Conservation (phyloP, 495 filamentous ascomycete species). For the Corynascus novoguineensis region DNA sequence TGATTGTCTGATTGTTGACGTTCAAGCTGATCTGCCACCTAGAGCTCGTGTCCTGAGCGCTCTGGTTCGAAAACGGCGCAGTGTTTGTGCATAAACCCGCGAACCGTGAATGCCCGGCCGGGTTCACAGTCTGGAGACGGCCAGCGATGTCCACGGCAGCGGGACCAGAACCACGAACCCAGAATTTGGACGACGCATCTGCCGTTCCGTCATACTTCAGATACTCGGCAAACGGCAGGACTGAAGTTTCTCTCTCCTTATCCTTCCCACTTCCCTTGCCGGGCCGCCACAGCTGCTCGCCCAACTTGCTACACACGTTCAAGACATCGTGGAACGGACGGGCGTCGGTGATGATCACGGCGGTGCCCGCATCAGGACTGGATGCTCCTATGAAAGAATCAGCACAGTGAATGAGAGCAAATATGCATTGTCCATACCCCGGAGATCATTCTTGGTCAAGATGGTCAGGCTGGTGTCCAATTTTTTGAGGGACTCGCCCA, state of each 20-base stretch:
- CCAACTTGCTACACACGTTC: conserved; percentile 20
- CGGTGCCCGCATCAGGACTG: conserved; percentile 36
- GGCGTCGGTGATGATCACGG: conserved; percentile 36
- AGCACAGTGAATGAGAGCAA: background rate
- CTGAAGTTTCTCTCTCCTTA: background rate
- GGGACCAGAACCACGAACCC: conserved; percentile 27
- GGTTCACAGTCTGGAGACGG: background rate
- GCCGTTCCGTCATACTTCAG: conserved; percentile 28
- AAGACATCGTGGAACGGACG: conserved; percentile 13
- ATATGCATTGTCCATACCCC: conserved; percentile 26
- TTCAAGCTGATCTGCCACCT: conserved; percentile 42
- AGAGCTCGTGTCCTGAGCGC: conserved; percentile 34
- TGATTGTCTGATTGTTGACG: conserved; percentile 40
- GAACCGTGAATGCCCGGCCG: conserved; percentile 2
- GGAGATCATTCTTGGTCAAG: conserved; percentile 38
- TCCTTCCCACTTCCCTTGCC: conserved; percentile 26
- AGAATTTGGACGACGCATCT: conserved; percentile 28
- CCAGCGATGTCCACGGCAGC: conserved; percentile 11
- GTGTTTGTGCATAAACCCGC: conserved; percentile 43
- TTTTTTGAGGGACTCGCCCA: conserved; percentile 28
- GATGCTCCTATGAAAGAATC: conserved; percentile 25
- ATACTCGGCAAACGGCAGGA: conserved; percentile 39
- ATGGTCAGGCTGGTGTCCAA: conserved; percentile 37
- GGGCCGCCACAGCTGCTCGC: conserved; percentile 41
- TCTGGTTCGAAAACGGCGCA: conserved; percentile 39